Percentiles rank a stretch among this genome's conserved stretches.
Evolutionary conservation across 768 basidiomycete species (phyloP).

Genomic region (Kwoniella mangroviensis): DNA sequence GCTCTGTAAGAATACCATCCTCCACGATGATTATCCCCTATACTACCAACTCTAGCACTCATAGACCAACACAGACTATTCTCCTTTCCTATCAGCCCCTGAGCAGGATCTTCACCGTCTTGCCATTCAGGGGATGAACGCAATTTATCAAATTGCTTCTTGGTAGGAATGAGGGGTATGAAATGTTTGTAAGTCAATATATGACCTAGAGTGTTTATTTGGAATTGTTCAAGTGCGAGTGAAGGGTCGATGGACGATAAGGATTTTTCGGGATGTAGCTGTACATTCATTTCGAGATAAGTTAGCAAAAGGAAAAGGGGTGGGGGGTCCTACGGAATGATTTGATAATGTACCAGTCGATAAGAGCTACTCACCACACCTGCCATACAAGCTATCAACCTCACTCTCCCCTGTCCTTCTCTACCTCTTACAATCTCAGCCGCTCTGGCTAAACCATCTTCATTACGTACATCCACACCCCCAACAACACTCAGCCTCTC

Average conservation of each 20-base stretch:
- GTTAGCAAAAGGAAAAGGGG: too few relatives aligned
- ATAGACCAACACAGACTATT: slow-evolving; percentile 56
- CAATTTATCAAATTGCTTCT: slow-evolving; percentile 40
- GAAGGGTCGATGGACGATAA: slow-evolving; percentile 51
- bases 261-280: slow-evolving; percentile 61
- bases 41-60: slow-evolving; percentile 59
- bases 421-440: slow-evolving; percentile 52
- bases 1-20: slow-evolving; percentile 57
- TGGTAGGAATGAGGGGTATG: slow-evolving; percentile 58
- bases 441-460: slow-evolving; percentile 55
- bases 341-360: too few relatives aligned
- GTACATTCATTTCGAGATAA: too few relatives aligned
- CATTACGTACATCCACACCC: slow-evolving; percentile 56
- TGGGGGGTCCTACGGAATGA: too few relatives aligned
- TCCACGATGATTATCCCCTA: slow-evolving; percentile 59
- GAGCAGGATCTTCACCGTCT: slow-evolving; percentile 50
- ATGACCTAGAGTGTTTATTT: slow-evolving; percentile 61
- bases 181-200: slow-evolving; percentile 61
- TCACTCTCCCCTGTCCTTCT: slow-evolving; percentile 54
- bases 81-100: slow-evolving; percentile 47
- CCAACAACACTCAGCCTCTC: slow-evolving; percentile 51
- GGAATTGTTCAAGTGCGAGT: slow-evolving; percentile 54
- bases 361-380: slow-evolving; percentile 57
- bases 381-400: slow-evolving; percentile 58
- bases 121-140: slow-evolving; percentile 15